phyloP scores from a whole-genome alignment of 2,329 filamentous ascomycete genomes.

The Paecilomyces dactylethromorphus region DNA sequence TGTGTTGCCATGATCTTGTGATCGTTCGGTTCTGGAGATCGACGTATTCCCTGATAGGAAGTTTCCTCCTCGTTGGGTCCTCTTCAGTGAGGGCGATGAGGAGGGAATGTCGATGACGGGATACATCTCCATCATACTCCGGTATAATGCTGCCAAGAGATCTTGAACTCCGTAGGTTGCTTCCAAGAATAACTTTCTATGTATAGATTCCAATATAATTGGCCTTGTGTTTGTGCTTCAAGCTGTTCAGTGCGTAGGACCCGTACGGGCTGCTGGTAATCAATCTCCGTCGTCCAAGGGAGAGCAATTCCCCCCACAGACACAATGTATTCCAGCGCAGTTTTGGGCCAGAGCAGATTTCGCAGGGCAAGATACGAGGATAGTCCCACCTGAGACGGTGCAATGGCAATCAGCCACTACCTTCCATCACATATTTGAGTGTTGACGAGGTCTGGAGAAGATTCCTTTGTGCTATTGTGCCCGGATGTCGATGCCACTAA shows the following conservation, averaged over 20 bases:
- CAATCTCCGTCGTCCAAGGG: neutral
- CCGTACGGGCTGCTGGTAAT: neutral
- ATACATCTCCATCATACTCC: slow-evolving; percentile 32
- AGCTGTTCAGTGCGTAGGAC: neutral
- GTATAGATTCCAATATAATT: neutral
- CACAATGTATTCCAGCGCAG: neutral
- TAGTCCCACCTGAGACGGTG: neutral
- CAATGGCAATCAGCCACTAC: neutral
- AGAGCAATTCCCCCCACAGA: neutral
- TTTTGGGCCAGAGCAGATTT: neutral
- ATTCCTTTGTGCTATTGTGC: neutral
- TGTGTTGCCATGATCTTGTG: slow-evolving; percentile 60
- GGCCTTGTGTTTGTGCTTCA: neutral
- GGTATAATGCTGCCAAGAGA: neutral
- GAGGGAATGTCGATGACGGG: slow-evolving; percentile 66
- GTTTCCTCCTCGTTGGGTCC: slow-evolving; percentile 62
- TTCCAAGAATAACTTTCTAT: slow-evolving; percentile 7
- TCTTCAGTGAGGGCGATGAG: slow-evolving; percentile 67
- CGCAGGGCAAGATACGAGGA: neutral
- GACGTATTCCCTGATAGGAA: slow-evolving; percentile 59
- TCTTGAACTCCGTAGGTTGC: neutral
- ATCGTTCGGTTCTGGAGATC: slow-evolving; percentile 60
- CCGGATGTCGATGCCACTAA: neutral
- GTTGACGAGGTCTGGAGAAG: neutral
- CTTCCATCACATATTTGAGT: neutral